A percentile compares a stretch with the other conserved stretches of the same genome.
Evolutionary conservation across 441 rosid species (phyloP).

Genomic region (Melastoma candidum): DNA sequence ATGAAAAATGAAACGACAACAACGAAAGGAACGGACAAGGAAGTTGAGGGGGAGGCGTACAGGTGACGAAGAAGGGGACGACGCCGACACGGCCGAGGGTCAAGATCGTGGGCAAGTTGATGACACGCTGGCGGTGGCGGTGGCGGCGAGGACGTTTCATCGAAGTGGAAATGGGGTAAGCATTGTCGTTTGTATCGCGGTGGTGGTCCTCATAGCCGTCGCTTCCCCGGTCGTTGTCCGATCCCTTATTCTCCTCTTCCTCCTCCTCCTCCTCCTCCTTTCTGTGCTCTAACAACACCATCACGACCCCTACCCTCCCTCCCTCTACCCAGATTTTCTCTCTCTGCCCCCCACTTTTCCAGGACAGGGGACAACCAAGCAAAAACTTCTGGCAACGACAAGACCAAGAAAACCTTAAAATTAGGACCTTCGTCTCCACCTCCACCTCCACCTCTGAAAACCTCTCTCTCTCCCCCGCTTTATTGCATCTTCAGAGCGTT

Average conservation of each 20-base stretch:
- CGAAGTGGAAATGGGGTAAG: not conserved
- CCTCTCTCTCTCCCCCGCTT: not conserved
- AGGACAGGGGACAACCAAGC: too few species aligned
- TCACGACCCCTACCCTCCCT: too few species aligned
- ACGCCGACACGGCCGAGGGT: constrained; percentile 92
- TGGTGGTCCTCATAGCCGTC: too few species aligned
- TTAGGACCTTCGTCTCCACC: not conserved
- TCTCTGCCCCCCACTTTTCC: too few species aligned
- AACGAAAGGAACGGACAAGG: not conserved
- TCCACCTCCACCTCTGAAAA: not conserved
- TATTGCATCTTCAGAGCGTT: not conserved
- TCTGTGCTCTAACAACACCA: too few species aligned
- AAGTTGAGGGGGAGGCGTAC: constrained; percentile 27
- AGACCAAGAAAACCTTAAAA: too few species aligned
- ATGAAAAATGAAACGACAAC: not conserved
- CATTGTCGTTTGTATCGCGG: too few species aligned
- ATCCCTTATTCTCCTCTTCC: too few species aligned
- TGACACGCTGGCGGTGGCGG: constrained; percentile 22
- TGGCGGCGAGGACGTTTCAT: not conserved
- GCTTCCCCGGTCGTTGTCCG: too few species aligned
- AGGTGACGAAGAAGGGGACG: constrained; percentile 68
- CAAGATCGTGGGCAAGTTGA: constrained; percentile 78
- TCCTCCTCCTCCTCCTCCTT: too few species aligned
- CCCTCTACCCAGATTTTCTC: too few species aligned
- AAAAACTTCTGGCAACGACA: too few species aligned